Percentiles rank a stretch among this genome's conserved stretches.
Evolutionary conservation across 768 basidiomycete genomes (phyloP).

Genomic region (Suillus placidus): DNA sequence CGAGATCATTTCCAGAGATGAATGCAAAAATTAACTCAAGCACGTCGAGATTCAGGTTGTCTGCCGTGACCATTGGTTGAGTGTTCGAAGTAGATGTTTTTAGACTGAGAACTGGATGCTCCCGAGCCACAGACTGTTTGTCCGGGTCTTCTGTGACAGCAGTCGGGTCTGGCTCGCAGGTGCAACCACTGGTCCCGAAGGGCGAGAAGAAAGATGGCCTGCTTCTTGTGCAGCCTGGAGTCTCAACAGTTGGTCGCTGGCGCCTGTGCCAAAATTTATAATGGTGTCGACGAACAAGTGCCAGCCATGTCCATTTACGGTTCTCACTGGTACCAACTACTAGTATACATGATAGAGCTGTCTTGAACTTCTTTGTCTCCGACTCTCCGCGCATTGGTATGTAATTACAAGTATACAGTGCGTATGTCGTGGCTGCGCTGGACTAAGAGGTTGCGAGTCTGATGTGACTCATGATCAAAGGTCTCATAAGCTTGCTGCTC

Average conservation of each 20-base stretch:
- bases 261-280: not conserved
- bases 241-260: not conserved
- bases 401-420: not conserved
- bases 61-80: constrained; percentile 59
- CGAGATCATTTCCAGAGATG: constrained; percentile 55
- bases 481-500: not conserved
- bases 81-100: not conserved
- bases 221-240: not conserved
- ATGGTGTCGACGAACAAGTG: not conserved
- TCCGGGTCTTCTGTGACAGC: too few relatives aligned
- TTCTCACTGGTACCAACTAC: not conserved
- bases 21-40: constrained; percentile 66
- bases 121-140: too few relatives aligned
- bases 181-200: too few relatives aligned
- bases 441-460: too few relatives aligned
- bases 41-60: constrained; percentile 73
- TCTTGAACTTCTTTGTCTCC: not conserved
- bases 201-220: too few relatives aligned
- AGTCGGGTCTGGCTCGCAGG: not conserved
- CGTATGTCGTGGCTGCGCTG: too few relatives aligned
- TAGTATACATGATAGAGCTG: not conserved
- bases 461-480: not conserved
- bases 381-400: not conserved
- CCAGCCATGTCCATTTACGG: not conserved
- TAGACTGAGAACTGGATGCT: not conserved